A percentile compares a stretch with the other conserved stretches of the same genome.
phyloP scores from a whole-genome alignment of 2,329 filamentous ascomycete genomes.

The Grosmannia clavigera region DNA sequence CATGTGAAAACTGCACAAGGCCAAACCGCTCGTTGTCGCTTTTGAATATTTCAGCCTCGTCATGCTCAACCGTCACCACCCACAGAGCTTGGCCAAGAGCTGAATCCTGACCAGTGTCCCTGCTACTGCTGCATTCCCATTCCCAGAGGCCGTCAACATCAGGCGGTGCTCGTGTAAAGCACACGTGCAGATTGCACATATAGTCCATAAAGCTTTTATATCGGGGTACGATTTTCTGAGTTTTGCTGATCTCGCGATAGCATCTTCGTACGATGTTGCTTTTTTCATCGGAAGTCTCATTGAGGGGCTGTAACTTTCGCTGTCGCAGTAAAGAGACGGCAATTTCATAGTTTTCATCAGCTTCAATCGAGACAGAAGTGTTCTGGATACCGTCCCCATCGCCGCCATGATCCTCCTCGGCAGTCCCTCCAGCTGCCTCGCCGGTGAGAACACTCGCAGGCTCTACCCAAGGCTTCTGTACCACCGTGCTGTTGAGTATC shows the following conservation, averaged over 20 bases:
- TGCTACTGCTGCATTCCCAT: background rate
- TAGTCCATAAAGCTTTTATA: conserved; percentile 10
- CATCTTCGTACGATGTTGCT: background rate
- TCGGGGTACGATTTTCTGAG: conserved; percentile 5
- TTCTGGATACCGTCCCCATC: background rate
- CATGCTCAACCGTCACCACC: conserved; percentile 5
- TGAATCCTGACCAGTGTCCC: background rate
- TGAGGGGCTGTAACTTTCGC: background rate
- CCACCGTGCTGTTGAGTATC: conserved; percentile 9
- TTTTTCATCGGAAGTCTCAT: background rate
- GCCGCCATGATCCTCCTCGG: background rate
- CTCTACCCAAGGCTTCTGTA: background rate
- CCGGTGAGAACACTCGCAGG: background rate
- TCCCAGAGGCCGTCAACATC: background rate
- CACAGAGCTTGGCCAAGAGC: conserved; percentile 1
- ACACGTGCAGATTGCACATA: conserved; percentile 9
- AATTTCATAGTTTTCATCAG: background rate
- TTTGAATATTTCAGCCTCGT: conserved; percentile 7
- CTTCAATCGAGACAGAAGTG: background rate
- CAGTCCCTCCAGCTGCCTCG: background rate
- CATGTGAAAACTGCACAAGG: conserved; percentile 2
- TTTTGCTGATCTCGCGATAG: conserved; percentile 4
- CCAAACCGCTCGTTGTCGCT: background rate
- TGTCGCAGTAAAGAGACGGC: background rate
- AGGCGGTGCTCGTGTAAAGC: conserved; percentile 1